Evolutionary conservation across 345 rosid species (phyloP), one percentile per base, ranked within the genome.

Genomic region (Kandelia obovata): DNA sequence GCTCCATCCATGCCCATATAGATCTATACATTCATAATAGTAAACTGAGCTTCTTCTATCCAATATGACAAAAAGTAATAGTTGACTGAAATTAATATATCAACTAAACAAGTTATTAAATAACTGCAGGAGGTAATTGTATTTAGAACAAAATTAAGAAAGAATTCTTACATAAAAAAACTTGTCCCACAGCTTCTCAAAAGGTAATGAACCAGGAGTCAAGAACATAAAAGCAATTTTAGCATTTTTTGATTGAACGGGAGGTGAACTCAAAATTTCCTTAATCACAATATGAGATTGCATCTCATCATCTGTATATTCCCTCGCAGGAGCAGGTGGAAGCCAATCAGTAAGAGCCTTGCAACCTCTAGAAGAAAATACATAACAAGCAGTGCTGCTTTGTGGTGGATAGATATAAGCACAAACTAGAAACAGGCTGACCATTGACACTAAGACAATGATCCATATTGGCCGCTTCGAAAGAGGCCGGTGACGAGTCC

Each of bases 191-290:
- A 95, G 83, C 86, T 71, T 83, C 96, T 95, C 99, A 4, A 95
- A 92, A 75, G 98, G 97, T 76, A 94, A 81, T 32, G 90, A 77
- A 62, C 95, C 86, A 5, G 92, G 92, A 78, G 83, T 89, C 76
- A 94, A 86, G 86, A 89, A 94, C 91, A 94, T 83, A 78, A 94
- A 94, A 1, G 98, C 98, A 30, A 95, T 83, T 75, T 95, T 95
- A 21, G 98, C 72, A 27, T 77, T 83, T 69, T 78, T 86, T 34
- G 83, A 59, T 31, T 68, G 79, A 55, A 78, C 66, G 63, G 88
- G 80, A 78, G 97, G 88, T 0, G 71, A 68, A 59, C 51, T 82
- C 80, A 92, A 64, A 34, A 95, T 90, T 39, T 92, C 99, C 64
- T 70, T 82, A 77, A 87, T 73, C 47, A 95, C 96, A 51, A 89